Conservation (phyloP, 164 flowering plant genomes). For the Cinnamomum micranthum region DNA sequence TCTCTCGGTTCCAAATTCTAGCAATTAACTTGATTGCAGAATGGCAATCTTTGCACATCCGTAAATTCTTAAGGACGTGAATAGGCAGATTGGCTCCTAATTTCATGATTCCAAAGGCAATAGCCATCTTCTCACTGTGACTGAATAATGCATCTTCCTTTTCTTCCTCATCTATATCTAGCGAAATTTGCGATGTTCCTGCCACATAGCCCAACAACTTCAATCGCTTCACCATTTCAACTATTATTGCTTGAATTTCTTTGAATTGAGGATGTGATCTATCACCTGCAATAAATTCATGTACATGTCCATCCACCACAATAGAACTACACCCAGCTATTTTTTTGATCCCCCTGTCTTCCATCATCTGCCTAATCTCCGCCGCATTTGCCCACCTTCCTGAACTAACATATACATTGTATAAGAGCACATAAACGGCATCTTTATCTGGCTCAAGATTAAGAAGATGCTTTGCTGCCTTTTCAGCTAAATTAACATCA, state of each 20-base stretch:
- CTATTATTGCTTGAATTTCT: slow-evolving; percentile 22
- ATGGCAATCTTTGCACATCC: slow-evolving; percentile 38
- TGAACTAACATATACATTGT: slow-evolving; percentile 19
- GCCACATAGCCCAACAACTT: slow-evolving; percentile 24
- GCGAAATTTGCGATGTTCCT: slow-evolving; percentile 18
- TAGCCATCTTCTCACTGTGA: slow-evolving; percentile 37
- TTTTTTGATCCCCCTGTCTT: slow-evolving; percentile 14
- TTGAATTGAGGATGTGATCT: slow-evolving; percentile 21
- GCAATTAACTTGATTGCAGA: slow-evolving; percentile 28
- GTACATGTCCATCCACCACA: slow-evolving; percentile 20
- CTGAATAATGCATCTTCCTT: slow-evolving; percentile 17
- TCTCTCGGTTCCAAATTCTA: slow-evolving; percentile 22
- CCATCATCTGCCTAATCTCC: slow-evolving; percentile 16
- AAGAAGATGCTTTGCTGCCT: slow-evolving; percentile 12
- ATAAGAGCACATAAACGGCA: slow-evolving; percentile 20
- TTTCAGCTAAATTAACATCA: slow-evolving; percentile 15
- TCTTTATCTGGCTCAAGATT: slow-evolving; percentile 20
- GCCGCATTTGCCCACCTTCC: slow-evolving; percentile 14
- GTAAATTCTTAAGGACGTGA: slow-evolving; percentile 33
- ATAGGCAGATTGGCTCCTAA: slow-evolving; percentile 14
- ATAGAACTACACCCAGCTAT: slow-evolving; percentile 21
- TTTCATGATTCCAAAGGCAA: slow-evolving; percentile 32
- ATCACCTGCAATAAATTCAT: slow-evolving; percentile 35
- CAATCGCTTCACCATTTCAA: slow-evolving; percentile 26
- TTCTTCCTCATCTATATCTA: slow-evolving; percentile 30